Evolutionary conservation across 2,329 filamentous ascomycete species (phyloP), one percentile per base, ranked within the genome.

Genomic region (Beauveria medogensis): DNA sequence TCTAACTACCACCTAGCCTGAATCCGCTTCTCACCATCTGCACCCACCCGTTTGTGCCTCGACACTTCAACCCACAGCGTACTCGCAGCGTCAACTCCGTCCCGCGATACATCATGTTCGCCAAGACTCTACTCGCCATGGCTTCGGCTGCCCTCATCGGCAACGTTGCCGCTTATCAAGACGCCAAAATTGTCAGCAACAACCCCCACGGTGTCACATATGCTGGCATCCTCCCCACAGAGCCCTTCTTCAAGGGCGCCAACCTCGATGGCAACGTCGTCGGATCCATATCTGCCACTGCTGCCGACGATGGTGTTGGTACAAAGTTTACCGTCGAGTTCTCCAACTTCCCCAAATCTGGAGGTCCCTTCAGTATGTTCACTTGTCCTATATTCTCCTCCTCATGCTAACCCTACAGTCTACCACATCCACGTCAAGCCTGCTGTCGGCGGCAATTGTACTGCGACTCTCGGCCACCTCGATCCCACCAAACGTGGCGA

Each of bases 361-460:
- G 79, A 48, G 83, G 83, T 2, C 83, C 84, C 14, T 87, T 87
- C 75, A 68, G 85, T 88, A 75, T 67, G 82, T 78, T 20, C 24
- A 44, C 18, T 51, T 7, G 37, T 41, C 47, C 3, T 34, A 5
- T 34, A 26, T 55, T 62, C 10, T 60, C 22, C 41, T 20, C 34
- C 26, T 43, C n/a, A 10, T 55, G 34, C 54, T 66, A 61, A 62
- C 60, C 62, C 40, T 10, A 5, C 62, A 89, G 88, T 78, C 62
- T 92, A 91, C 76, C 89, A 92, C 71, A 77, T 93, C 65, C 90
- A 93, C 73, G 82, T 80, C 56, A 68, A 77, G 20, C 83, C 85
- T 9, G 86, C 91, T 12, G 82, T 85, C 5, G 75, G 85, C 64
- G 89, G 89, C 65, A 90, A 91, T 80, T 93, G 90, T 78, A 88